Evolutionary conservation across 345 rosid species (phyloP).

Genomic region (Eucalyptus sp.): DNA sequence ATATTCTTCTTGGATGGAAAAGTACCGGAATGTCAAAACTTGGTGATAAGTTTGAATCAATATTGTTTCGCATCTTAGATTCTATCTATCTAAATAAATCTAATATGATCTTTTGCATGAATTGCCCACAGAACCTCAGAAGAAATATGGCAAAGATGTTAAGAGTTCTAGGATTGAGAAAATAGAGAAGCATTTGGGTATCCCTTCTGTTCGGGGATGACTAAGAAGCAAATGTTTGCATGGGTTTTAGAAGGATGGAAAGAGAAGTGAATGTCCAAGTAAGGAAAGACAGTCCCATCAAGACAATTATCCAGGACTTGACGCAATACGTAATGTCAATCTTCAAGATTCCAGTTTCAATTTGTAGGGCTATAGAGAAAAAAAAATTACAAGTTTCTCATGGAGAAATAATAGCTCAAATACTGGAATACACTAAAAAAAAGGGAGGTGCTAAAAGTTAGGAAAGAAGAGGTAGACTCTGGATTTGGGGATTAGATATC

Average conservation of each 20-base stretch:
- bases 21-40: not conserved
- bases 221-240: not conserved
- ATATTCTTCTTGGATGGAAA: not conserved
- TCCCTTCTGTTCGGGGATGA: not conserved
- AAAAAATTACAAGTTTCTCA: accelerated
- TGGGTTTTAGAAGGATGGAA: not conserved
- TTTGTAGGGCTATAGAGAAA: not conserved
- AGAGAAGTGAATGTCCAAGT: not conserved
- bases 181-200: not conserved
- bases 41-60: not conserved
- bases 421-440: not conserved
- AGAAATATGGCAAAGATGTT: accelerated
- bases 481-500: not conserved
- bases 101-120: not conserved
- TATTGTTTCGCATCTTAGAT: accelerated
- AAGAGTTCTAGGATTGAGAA: not conserved
- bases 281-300: not conserved
- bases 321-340: accelerated
- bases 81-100: not conserved
- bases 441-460: not conserved
- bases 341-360: too few relatives aligned
- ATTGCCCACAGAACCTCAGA: not conserved
- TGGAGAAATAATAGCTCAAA: not conserved
- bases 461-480: not conserved
- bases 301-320: not conserved